These are phyloP conservation scores for Rosa hybrid DNA, from an alignment of 331 rosid genomes.

Conservation along the genomic window DNA sequence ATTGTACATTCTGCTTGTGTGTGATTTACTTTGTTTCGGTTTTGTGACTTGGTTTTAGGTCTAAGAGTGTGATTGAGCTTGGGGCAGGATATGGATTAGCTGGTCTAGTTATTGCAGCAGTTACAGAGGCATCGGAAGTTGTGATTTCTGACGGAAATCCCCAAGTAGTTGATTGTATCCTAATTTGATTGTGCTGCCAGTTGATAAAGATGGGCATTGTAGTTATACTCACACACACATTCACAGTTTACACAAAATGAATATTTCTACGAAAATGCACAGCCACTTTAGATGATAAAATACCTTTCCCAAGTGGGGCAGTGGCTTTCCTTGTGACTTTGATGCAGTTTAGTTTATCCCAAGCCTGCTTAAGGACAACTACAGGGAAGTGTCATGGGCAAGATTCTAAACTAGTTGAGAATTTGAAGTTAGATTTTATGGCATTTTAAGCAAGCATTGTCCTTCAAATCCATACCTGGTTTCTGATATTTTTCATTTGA, in stretches of 20 bases:
- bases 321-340: neutral
- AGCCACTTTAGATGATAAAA: neutral
- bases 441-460: neutral
- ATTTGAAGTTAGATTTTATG: neutral
- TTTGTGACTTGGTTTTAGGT: slow-evolving; percentile 44
- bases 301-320: neutral
- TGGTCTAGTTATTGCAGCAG: slow-evolving; percentile 80
- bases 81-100: slow-evolving; percentile 97
- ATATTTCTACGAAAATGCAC: too few relatives aligned
- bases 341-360: neutral
- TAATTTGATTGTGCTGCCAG: neutral
- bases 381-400: neutral
- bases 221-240: neutral
- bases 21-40: slow-evolving; percentile 17
- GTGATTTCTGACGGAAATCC: slow-evolving; percentile 93
- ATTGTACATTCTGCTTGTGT: slow-evolving; percentile 9
- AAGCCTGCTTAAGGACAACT: neutral
- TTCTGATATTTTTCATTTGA: neutral
- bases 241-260: neutral
- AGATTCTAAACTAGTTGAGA: neutral
- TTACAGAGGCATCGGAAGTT: slow-evolving; percentile 76
- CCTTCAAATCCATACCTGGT: neutral
- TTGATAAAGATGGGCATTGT: neutral
- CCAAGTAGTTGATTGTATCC: slow-evolving; percentile 94
- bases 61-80: slow-evolving; percentile 86